Evolutionary conservation across 345 rosid genomes (phyloP), one percentile per base, ranked within the genome.

Genomic region (Rhodamnia argentea): DNA sequence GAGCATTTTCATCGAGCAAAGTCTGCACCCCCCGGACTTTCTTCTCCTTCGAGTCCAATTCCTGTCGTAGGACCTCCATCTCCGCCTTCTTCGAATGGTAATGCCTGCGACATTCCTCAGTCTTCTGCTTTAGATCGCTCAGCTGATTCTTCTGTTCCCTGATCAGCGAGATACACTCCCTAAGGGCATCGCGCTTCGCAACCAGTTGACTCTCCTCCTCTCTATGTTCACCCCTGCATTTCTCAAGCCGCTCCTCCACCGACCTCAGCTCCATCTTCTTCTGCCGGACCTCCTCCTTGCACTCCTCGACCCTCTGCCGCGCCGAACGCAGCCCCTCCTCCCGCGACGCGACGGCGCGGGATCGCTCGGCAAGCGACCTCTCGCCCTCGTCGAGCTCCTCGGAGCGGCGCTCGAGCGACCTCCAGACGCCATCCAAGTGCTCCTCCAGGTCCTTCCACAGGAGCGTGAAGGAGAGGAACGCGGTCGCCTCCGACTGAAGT

Each of bases 401-500:
- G 53, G 47, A n/a, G 27, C 64, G 82, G 1, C 24, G 37, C 52
- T 44, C 56, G 15, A 87, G 53, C 8, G 81, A 24, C 59, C 62
- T 18, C 16, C 13, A 54, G 32, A 62, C 18, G 37, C 22, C 27
- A 59, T 84, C 86, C 6, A 87, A 52, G n/a, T 32, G 84, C 51
- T 83, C 84, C 88, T 83, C 44, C 52, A 85, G 40, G 57, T 90
- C 88, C 88, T 32, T 58, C 76, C 59, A 87, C 70, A 84, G 57
- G 23, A 78, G 51, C 8, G 83, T 23, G 42, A 85, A 55, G 18
- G 16, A 23, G 24, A 75, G 54, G 12, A 76, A 42, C 22, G 78
- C 32, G 13, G 78, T 32, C 24, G 32, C 10, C 78, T 64, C 24
- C 40, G 86, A 60, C 11, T 84, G 86, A 24, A 62, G n/a, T 44